Base-by-base conservation (phyloP, 2,329 filamentous ascomycete genomes). In the Ophiostoma montium region DNA sequence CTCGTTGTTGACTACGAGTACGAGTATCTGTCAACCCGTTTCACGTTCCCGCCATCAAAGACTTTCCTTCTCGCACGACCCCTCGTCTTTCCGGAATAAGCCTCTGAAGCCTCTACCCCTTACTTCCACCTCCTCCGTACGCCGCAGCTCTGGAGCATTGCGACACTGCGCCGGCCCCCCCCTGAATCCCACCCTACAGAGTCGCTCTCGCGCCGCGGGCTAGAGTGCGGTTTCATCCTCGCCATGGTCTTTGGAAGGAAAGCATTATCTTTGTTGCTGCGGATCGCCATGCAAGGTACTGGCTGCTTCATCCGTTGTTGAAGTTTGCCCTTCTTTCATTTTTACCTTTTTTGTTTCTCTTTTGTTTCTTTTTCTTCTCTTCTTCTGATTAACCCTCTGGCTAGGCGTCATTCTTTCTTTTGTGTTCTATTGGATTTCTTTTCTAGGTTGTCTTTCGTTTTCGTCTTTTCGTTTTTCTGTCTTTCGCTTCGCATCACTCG, bases 141-240 rank as follows among this genome's bases (percentile, higher is more conserved):
- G 10, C 13, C 32, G 13, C 32, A 33, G n/a, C n/a, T n/a, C 18
- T 27, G 41, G 41, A 42, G 42, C 42, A 44, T 44, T 44, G 21
- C 42, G 42, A 44, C 30, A 44, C 27, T 13, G 42, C 42, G n/a
- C 11, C 16, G 13, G 30, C 11, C 27, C 16, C 31, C 41, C 27
- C 42, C 42, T 44, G 42, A 44, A 44, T 44, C n/a, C n/a, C 27
- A 44, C 42, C 42, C 42, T 44, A 21, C 27, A 44, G 38, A 15
- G 42, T 44, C 13, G 42, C 42, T 31, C 30, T 44, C 42, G 19
- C 10, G 12, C 41, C 30, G 18, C 27, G 19, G 16, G 16, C 30
- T n/a, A 27, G 8, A 4, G 23, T 8, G 23, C 23, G 23, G 23
- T 27, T 27, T 27, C 23, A 27, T n/a, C n/a, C n/a, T n/a, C n/a